Percentiles rank a stretch among this genome's conserved stretches.
These are phyloP conservation scores for Rhodomyrtus tomentosa DNA, from an alignment of 345 rosid species.

Conservation along the genomic window DNA sequence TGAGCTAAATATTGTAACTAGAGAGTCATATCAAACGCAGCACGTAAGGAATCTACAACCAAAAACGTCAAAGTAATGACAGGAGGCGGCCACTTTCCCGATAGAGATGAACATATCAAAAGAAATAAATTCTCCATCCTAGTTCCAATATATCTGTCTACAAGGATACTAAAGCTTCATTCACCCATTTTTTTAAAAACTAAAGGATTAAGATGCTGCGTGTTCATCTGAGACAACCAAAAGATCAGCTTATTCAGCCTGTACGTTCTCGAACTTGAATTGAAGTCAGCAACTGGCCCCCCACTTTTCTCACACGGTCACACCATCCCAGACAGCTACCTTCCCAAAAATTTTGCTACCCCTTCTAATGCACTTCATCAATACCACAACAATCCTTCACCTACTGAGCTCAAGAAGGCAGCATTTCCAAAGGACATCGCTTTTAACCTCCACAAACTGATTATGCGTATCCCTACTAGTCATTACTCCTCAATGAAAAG, in stretches of 20 bases:
- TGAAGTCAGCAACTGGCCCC: not conserved
- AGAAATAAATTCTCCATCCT: not conserved
- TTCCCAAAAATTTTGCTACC: not conserved
- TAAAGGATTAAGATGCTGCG: not conserved
- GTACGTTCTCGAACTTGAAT: not conserved
- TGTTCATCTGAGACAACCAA: not conserved
- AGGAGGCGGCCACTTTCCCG: not conserved
- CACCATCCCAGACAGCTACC: not conserved
- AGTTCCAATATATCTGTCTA: not conserved
- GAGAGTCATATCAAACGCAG: not conserved
- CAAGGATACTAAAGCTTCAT: not conserved
- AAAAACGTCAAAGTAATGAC: not conserved
- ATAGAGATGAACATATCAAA: not conserved
- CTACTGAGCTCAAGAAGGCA: not conserved
- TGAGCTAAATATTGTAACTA: not conserved
- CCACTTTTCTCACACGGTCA: not conserved
- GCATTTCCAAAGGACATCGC: not conserved
- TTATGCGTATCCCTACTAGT: not conserved
- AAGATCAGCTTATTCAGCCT: not conserved
- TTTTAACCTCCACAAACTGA: not conserved
- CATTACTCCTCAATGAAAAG: not conserved
- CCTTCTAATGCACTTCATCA: not conserved
- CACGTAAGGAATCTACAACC: not conserved
- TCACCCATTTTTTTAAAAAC: not conserved
- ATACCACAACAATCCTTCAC: not conserved